Evolutionary conservation across 345 rosid species (phyloP), one percentile per base, ranked within the genome.

Genomic region (Linum lewisii): DNA sequence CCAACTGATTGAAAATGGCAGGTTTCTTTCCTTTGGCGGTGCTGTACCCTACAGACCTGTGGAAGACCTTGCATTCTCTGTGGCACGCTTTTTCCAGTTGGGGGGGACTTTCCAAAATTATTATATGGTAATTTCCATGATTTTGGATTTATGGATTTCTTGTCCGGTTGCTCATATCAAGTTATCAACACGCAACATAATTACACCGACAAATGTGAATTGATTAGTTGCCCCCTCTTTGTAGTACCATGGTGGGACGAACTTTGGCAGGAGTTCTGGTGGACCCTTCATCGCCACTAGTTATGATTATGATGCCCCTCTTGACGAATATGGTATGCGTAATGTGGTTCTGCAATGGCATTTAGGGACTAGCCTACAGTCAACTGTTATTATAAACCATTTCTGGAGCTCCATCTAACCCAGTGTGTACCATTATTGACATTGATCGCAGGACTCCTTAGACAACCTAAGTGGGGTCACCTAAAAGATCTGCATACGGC

Each of bases 401-500:
- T 55, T 29, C 11, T 6, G 24, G 18, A 21, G 54, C 22, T 72
- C 6, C 57, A 20, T 57, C 36, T 51, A 23, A 38, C 45, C 36
- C n/a, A 20, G 45, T 57, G 6, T 29, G 47, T 26, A 51, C 22
- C 21, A 19, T 49, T 56, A 21, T 65, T 25, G 26, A 47, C 69
- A 6, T 63, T 16, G 63, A 60, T 71, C 59, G 49, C 78, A 92
- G 98, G 98, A 63, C 79, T 76, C 66, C 69, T 76, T 47, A 82
- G 91, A 66, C 95, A 92, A 66, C 97, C 98, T n/a, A 92, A 92
- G 64, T 92, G 90, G 87, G 98, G 98, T 25, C 98, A 92, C 71
- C 75, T 92, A 44, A 79, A 73, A 67, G 98, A 92, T 65, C 64
- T 92, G 73, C 98, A 92, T 44, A 88, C 82, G 77, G 87, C 97